Conservation (phyloP, 116 monocot genomes). For the Thalassia testudinum region DNA sequence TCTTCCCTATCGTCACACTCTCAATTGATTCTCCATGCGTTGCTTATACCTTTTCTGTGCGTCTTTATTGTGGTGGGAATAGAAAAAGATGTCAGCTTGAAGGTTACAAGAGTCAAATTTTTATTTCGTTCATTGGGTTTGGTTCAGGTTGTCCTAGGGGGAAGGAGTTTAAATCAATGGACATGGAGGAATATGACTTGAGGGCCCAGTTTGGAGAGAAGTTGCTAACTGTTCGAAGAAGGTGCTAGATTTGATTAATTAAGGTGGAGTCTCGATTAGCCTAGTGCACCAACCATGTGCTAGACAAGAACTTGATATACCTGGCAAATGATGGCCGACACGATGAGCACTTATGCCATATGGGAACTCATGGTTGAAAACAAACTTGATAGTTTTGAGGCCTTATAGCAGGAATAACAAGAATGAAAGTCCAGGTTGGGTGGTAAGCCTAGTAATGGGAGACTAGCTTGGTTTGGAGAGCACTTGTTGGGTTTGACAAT, state of each 20-base stretch:
- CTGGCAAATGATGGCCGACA: slow-evolving; percentile 3
- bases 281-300: slow-evolving; percentile 4
- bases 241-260: neutral
- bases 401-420: slow-evolving; percentile 13
- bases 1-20: neutral
- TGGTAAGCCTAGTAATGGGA: slow-evolving; percentile 28
- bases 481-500: neutral
- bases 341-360: slow-evolving; percentile 6
- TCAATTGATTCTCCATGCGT: neutral
- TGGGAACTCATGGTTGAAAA: slow-evolving; percentile 7
- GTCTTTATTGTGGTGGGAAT: neutral
- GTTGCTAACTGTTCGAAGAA: neutral
- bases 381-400: slow-evolving; percentile 2
- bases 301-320: neutral
- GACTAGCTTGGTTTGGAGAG: slow-evolving; percentile 8
- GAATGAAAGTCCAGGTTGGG: slow-evolving; percentile 20
- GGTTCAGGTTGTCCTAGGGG: slow-evolving; percentile 3
- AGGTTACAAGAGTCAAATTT: slow-evolving; percentile 5
- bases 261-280: slow-evolving; percentile 3
- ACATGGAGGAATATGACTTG: slow-evolving; percentile 17
- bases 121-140: neutral
- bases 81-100: neutral
- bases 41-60: neutral
- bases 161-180: slow-evolving; percentile 15
- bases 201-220: neutral